Evolutionary conservation across 176 grass and related monocot genomes (phyloP).

Genomic region (Cenchrus fungigraminus): DNA sequence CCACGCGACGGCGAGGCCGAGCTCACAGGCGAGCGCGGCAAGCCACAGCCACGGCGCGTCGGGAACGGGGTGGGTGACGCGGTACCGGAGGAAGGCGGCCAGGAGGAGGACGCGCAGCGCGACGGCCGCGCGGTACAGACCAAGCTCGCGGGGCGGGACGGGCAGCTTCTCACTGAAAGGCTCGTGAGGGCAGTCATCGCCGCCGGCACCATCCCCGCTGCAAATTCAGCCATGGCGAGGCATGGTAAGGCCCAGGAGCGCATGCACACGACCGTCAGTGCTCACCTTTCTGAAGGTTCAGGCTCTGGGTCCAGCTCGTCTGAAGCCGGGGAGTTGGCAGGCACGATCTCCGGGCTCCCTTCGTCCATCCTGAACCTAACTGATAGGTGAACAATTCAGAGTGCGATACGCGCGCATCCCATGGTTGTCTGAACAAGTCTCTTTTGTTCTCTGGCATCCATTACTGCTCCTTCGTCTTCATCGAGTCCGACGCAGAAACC

Average conservation of each 20-base stretch:
- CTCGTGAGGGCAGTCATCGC: neutral
- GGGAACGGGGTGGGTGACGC: conserved; percentile 33
- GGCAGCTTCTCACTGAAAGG: conserved; percentile 44
- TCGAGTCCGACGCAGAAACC: no score
- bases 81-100: conserved; percentile 60
- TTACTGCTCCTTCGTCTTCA: no score
- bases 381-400: neutral
- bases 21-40: conserved; percentile 55
- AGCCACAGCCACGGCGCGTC: conserved; percentile 50
- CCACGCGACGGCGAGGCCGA: conserved; percentile 52
- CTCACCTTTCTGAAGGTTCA: conserved; percentile 36
- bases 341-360: conserved; percentile 26
- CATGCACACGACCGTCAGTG: no score
- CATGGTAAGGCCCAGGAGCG: neutral
- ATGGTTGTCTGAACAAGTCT: no score
- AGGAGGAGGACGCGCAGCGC: conserved; percentile 45
- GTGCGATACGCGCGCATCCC: no score
- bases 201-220: neutral
- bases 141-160: conserved; percentile 30
- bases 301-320: neutral
- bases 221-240: conserved; percentile 2
- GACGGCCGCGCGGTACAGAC: conserved; percentile 52
- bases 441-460: no score
- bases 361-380: conserved; percentile 29
- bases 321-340: neutral